These are phyloP conservation scores for Meyerozyma guilliermondii DNA, from an alignment of 1,139 yeast genomes.

Conservation along the genomic window DNA sequence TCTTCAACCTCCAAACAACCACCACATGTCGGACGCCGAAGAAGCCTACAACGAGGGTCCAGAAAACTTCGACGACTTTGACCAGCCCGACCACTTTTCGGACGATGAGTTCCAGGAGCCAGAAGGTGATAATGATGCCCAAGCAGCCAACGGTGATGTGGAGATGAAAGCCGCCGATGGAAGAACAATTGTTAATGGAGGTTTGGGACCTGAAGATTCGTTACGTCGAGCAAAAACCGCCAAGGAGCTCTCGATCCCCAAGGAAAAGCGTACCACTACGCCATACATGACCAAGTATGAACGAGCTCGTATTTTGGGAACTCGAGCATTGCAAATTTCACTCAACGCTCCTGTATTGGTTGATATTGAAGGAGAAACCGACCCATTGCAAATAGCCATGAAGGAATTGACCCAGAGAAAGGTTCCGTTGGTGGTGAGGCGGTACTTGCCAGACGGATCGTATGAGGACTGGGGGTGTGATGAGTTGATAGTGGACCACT, in stretches of 20 bases:
- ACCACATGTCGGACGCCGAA: conserved; percentile 44
- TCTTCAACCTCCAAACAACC: neutral
- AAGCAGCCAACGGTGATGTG: conserved; percentile 21
- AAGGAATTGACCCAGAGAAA: conserved; percentile 93
- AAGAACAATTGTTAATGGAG: conserved; percentile 64
- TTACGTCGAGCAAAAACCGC: conserved; percentile 42
- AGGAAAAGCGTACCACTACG: conserved; percentile 84
- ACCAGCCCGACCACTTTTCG: conserved; percentile 69
- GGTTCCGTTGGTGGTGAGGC: conserved; percentile 90
- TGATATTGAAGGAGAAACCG: conserved; percentile 97
- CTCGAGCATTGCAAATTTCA: conserved; percentile 92
- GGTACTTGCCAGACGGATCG: conserved; percentile 95
- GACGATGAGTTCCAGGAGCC: conserved; percentile 55
- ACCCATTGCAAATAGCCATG: conserved; percentile 97
- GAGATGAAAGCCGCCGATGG: conserved; percentile 71
- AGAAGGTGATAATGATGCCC: conserved; percentile 19
- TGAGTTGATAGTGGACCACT: conserved; percentile 87
- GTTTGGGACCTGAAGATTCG: conserved; percentile 55
- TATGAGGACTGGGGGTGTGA: conserved; percentile 99
- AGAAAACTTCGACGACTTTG: conserved; percentile 78
- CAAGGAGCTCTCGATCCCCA: conserved; percentile 83
- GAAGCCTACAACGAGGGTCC: conserved; percentile 72
- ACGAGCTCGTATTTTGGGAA: conserved; percentile 93
- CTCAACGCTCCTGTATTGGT: conserved; percentile 98
- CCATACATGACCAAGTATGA: conserved; percentile 99